Evolutionary conservation across 768 basidiomycete species (phyloP), one percentile per base, ranked within the genome.

Genomic region (Pluteus cervinus): DNA sequence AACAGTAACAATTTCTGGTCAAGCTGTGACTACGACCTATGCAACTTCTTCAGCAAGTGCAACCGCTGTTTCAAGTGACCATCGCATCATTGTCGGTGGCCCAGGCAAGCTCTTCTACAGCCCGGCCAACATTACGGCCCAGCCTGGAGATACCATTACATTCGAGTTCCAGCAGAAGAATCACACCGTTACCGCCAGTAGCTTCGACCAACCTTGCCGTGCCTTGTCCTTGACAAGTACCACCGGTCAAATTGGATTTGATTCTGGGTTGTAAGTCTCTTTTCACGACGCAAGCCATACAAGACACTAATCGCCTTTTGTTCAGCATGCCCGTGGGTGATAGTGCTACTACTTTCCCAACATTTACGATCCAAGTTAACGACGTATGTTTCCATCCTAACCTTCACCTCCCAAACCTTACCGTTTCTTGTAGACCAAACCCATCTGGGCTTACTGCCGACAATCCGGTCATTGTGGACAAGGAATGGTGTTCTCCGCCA

Each of bases 401-500:
- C 23, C 30, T 4, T 16, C 33, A 12, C 7, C 34, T 29, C 29
- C 37, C 7, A 23, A 35, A 11, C 29, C 24, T 40, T 14, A 36
- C 39, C 14, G 25, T 22, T 32, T 24, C 43, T 32, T 11, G 38
- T 37, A 75, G 72, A 72, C 71, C 10, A 50, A 56, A 11, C 76
- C 75, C 3, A 63, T 79, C 46, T 79, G 73, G 77, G 69, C 57
- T 2, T 76, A 68, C 57, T 78, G 77, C 51, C 57, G 58, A 2
- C 75, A 76, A 47, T 33, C 43, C 2, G 54, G 47, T 29, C 78
- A 81, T 52, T 79, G 78, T 49, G 66, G 65, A 0, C 50, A 57
- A 29, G 77, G 77, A 33, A 80, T 79, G 79, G 75, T 79, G 34
- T 78, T 78, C 56, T 54, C 72, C 16, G 62, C 62, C 42, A 82